These are phyloP conservation scores for Emmonsia crescens DNA, from an alignment of 2,329 filamentous ascomycete genomes.

Conservation along the genomic window DNA sequence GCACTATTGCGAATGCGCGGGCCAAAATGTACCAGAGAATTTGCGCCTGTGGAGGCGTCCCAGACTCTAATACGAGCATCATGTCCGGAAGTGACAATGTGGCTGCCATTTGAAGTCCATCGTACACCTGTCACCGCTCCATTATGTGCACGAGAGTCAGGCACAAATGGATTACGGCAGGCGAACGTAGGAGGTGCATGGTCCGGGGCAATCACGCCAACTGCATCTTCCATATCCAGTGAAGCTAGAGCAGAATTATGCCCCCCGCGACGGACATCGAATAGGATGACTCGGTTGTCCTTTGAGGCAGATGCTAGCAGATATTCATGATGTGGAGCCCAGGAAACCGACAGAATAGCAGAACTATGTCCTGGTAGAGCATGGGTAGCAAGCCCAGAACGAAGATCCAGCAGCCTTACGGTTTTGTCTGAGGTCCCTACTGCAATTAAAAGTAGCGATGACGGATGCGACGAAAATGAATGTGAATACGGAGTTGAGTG, in stretches of 20 bases:
- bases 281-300: constrained; percentile 73
- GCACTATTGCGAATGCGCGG: constrained; percentile 63
- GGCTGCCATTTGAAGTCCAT: constrained; percentile 71
- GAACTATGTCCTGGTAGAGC: constrained; percentile 57
- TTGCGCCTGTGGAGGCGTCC: constrained; percentile 69
- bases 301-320: constrained; percentile 73
- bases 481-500: constrained; percentile 48
- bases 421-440: constrained; percentile 79
- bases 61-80: constrained; percentile 80
- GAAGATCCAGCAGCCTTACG: constrained; percentile 75
- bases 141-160: constrained; percentile 54
- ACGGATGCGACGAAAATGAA: constrained; percentile 57
- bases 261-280: constrained; percentile 69
- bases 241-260: constrained; percentile 60
- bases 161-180: constrained; percentile 34
- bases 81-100: constrained; percentile 70
- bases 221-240: constrained; percentile 72
- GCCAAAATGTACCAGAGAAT: constrained; percentile 81
- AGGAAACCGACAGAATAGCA: constrained; percentile 58
- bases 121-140: constrained; percentile 74
- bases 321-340: constrained; percentile 73
- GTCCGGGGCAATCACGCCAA: constrained; percentile 47
- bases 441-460: constrained; percentile 64
- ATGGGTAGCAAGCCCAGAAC: constrained; percentile 66
- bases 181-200: constrained; percentile 19